Evolutionary conservation across 1,284 basidiomycete species (phyloP).

Genomic region (Rhodotorula sp.): DNA sequence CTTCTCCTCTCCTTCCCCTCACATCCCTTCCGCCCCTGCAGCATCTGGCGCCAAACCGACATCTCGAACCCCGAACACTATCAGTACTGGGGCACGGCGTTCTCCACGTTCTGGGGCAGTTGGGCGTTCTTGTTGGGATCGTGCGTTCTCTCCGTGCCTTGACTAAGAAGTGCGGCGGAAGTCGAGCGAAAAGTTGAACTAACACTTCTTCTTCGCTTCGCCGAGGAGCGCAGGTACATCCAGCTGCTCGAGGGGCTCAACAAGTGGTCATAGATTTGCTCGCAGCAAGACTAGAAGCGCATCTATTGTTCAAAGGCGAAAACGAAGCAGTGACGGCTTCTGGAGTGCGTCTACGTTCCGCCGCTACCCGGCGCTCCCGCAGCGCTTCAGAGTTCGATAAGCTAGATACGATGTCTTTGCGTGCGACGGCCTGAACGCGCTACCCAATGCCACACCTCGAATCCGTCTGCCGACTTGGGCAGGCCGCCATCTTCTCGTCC

Average conservation of each 20-base stretch:
- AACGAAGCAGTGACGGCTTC: too few species aligned
- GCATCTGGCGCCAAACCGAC: constrained; percentile 19
- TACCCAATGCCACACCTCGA: too few species aligned
- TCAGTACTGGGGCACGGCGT: constrained; percentile 22
- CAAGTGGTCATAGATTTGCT: constrained; percentile 1
- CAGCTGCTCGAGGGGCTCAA: constrained; percentile 31
- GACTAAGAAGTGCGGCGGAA: too few species aligned
- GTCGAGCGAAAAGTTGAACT: neutral
- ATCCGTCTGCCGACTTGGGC: too few species aligned
- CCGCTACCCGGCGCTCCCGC: neutral
- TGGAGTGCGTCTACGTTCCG: neutral
- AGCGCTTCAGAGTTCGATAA: too few species aligned
- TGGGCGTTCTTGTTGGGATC: constrained; percentile 37
- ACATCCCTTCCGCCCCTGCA: neutral
- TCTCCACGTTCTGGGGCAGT: constrained; percentile 30
- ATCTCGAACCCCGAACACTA: constrained; percentile 3
- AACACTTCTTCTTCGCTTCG: neutral
- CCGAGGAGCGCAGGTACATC: constrained; percentile 6
- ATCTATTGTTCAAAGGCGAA: too few species aligned
- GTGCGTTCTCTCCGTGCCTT: constrained; percentile 2
- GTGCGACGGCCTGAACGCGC: too few species aligned
- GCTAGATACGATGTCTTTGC: too few species aligned
- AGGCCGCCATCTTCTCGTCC: too few species aligned
- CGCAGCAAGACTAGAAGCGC: too few species aligned
- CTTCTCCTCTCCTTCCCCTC: neutral